Conservation (phyloP, 148 eudicot species). For the Camellia lanceoleosa region DNA sequence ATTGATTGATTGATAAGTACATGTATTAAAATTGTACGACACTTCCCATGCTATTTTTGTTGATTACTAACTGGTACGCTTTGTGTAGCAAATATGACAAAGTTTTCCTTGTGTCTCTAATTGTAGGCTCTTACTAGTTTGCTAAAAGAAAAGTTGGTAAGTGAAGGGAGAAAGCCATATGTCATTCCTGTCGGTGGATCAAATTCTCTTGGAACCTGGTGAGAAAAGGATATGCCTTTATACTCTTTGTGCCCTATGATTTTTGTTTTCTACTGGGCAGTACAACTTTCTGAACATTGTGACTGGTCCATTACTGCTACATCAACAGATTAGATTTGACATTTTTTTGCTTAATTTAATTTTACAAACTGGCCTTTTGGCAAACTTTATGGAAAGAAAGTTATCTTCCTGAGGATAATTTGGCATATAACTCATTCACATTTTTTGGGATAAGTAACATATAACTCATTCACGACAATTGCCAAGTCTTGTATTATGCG, state of each 20-base stretch:
- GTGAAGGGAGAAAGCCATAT: constrained; percentile 91
- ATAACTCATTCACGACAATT: not conserved
- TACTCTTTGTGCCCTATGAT: not conserved
- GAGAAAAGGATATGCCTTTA: constrained; percentile 20
- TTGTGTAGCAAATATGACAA: not conserved
- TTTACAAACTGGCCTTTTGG: not conserved
- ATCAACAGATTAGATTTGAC: not conserved
- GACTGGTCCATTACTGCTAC: not conserved
- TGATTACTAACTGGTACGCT: not conserved
- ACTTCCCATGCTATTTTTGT: not conserved
- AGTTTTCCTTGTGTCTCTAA: constrained; percentile 18
- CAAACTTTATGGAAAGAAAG: not conserved
- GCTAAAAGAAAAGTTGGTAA: constrained; percentile 76
- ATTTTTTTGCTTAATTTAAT: not conserved
- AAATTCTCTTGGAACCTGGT: constrained; percentile 95
- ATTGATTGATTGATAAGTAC: not conserved
- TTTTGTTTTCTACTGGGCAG: not conserved
- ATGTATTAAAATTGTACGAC: not conserved
- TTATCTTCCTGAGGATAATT: not conserved
- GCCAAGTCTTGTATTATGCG: not conserved
- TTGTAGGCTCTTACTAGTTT: constrained; percentile 74
- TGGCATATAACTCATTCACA: not conserved
- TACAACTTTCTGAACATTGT: not conserved
- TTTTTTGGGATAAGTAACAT: not conserved
- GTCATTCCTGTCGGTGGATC: constrained; percentile 99